Evolutionary conservation across 2,329 filamentous ascomycete species (phyloP).

Genomic region (Hymenoscyphus fructigenus): DNA sequence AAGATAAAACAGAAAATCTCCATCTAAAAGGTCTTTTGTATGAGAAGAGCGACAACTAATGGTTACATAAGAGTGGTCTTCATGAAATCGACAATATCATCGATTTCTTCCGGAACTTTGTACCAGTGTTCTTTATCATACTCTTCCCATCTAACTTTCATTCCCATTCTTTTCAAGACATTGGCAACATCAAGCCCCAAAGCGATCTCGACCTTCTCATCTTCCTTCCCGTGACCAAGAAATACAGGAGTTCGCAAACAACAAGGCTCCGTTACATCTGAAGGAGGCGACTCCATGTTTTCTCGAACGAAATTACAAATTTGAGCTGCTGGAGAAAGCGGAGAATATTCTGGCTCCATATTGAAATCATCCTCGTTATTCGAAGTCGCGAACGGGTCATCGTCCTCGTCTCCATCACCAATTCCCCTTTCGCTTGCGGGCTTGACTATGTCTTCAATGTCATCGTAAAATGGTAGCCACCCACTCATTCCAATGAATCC

Average conservation of each 20-base stretch:
- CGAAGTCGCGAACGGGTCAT: background rate
- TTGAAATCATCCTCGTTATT: background rate
- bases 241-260: slow-evolving; percentile 3
- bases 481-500: slow-evolving; percentile 50
- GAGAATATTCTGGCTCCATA: background rate
- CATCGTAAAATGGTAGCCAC: slow-evolving; percentile 43
- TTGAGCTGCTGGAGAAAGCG: background rate
- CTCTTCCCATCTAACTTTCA: slow-evolving; percentile 40
- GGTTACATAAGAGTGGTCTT: too few relatives aligned
- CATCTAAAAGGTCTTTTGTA: too few relatives aligned
- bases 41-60: too few relatives aligned
- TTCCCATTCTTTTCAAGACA: slow-evolving; percentile 30
- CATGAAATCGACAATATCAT: slow-evolving; percentile 44
- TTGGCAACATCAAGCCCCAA: background rate
- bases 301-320: slow-evolving; percentile 4
- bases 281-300: background rate
- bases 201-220: slow-evolving; percentile 4
- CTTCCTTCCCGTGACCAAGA: slow-evolving; percentile 7
- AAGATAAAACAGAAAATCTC: too few relatives aligned
- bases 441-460: slow-evolving; percentile 38
- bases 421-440: slow-evolving; percentile 33
- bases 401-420: background rate
- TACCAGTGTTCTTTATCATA: slow-evolving; percentile 51
- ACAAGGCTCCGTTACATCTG: background rate
- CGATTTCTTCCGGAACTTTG: slow-evolving; percentile 47